Evolutionary conservation across 352 stramenopile genomes (phyloP).

Genomic region (Globisporangium solare): DNA sequence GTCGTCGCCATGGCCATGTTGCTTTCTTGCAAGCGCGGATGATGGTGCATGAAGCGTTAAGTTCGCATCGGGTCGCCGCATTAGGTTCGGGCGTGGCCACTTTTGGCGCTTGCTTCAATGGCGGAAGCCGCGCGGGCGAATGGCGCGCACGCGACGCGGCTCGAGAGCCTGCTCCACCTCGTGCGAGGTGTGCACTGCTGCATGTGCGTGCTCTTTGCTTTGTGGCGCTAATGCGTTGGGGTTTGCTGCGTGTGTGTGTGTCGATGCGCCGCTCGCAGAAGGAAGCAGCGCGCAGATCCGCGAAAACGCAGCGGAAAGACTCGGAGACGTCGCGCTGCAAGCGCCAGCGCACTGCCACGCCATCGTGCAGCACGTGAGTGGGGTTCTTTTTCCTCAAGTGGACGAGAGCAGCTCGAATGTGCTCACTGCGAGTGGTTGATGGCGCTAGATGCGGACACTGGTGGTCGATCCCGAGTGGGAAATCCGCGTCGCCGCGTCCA

Average conservation of each 20-base stretch:
- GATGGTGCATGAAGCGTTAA: too few species aligned
- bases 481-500: conserved; percentile 61
- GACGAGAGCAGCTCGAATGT: too few species aligned
- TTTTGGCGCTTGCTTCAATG: neutral
- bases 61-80: neutral
- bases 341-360: conserved; percentile 40
- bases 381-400: too few species aligned
- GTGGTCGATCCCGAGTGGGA: conserved; percentile 60
- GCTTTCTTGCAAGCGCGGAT: too few species aligned
- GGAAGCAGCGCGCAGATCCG: conserved; percentile 67
- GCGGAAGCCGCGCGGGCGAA: neutral
- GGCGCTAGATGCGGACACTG: conserved; percentile 39
- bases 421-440: neutral
- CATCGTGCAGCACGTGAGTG: conserved; percentile 42
- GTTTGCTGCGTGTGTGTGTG: neutral
- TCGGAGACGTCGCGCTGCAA: conserved; percentile 54
- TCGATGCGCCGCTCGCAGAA: conserved; percentile 24
- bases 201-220: neutral
- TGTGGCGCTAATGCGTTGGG: too few species aligned
- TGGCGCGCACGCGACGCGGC: conserved; percentile 48
- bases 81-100: too few species aligned
- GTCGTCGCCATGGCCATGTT: neutral
- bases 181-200: conserved; percentile 35
- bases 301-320: conserved; percentile 60
- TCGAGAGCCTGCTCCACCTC: conserved; percentile 78